Evolutionary conservation across 768 basidiomycete genomes (phyloP).

Genomic region (Hortiboletus campestris): DNA sequence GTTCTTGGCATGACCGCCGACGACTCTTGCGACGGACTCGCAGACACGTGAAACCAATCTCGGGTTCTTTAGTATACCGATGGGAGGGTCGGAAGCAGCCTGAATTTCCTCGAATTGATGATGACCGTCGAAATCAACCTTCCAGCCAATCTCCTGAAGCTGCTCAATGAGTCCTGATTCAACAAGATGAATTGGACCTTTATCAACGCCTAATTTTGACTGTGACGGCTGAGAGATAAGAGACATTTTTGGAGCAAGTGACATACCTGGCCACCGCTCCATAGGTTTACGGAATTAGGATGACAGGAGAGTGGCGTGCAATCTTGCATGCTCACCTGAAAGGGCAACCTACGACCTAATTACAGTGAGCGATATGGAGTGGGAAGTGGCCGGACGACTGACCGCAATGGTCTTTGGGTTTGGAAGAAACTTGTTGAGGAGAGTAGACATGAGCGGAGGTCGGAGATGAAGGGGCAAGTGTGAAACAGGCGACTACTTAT

Average conservation of each 20-base stretch:
- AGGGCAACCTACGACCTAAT: constrained; percentile 89
- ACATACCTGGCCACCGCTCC: constrained; percentile 35
- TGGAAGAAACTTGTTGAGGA: constrained; percentile 31
- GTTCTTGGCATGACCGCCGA: constrained; percentile 71
- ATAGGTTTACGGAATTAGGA: constrained; percentile 13
- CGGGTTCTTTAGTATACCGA: constrained; percentile 90
- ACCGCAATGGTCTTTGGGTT: constrained; percentile 80
- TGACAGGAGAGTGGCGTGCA: background rate
- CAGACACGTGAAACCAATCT: constrained; percentile 81
- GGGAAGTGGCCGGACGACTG: constrained; percentile 34
- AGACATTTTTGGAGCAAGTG: background rate
- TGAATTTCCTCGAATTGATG: constrained; percentile 82
- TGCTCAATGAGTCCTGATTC: constrained; percentile 81
- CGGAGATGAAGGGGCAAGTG: background rate
- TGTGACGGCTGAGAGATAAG: constrained; percentile 31
- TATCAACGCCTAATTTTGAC: constrained; percentile 79
- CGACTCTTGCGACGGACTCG: constrained; percentile 70
- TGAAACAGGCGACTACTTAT: background rate
- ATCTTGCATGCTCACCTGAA: constrained; percentile 66
- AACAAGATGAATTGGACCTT: constrained; percentile 85
- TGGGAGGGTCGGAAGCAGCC: constrained; percentile 54
- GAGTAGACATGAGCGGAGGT: constrained; percentile 19
- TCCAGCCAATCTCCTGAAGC: constrained; percentile 79
- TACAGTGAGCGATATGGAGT: constrained; percentile 5
- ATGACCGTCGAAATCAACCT: constrained; percentile 86